Evolutionary conservation across 176 grass and related monocot genomes (phyloP).

Genomic region (Avena atlantica): DNA sequence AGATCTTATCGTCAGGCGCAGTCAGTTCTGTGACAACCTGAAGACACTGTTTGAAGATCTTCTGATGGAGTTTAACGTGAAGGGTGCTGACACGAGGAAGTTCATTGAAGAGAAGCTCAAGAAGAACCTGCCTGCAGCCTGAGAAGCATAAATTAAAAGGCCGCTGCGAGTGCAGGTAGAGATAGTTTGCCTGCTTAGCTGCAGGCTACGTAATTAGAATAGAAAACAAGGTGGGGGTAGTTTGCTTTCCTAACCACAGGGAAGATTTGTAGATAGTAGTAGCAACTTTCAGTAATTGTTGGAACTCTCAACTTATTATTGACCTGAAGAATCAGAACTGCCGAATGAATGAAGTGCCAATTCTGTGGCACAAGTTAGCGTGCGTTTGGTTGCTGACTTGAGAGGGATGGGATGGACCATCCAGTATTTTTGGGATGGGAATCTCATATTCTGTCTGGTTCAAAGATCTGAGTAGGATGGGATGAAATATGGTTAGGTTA

Average conservation of each 20-base stretch:
- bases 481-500: too few relatives aligned
- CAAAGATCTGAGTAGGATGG: too few relatives aligned
- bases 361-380: not conserved
- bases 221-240: not conserved
- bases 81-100: slow-evolving; percentile 75
- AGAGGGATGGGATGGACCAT: too few relatives aligned
- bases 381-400: too few relatives aligned
- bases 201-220: slow-evolving; percentile 22
- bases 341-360: slow-evolving; percentile 9
- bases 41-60: slow-evolving; percentile 71
- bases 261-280: slow-evolving; percentile 47
- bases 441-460: too few relatives aligned
- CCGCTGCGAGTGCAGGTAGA: not conserved
- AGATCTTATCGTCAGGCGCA: not conserved
- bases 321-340: not conserved
- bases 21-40: slow-evolving; percentile 34
- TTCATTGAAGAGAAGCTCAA: slow-evolving; percentile 67
- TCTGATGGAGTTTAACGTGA: slow-evolving; percentile 91
- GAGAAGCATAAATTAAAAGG: not conserved
- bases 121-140: slow-evolving; percentile 47
- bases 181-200: slow-evolving; percentile 2
- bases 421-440: too few relatives aligned
- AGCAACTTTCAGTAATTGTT: slow-evolving; percentile 17
- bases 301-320: slow-evolving; percentile 35
- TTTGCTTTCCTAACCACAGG: slow-evolving; percentile 27